phyloP scores from a whole-genome alignment of 768 basidiomycete species.

The Podaxis carcinomalis region DNA sequence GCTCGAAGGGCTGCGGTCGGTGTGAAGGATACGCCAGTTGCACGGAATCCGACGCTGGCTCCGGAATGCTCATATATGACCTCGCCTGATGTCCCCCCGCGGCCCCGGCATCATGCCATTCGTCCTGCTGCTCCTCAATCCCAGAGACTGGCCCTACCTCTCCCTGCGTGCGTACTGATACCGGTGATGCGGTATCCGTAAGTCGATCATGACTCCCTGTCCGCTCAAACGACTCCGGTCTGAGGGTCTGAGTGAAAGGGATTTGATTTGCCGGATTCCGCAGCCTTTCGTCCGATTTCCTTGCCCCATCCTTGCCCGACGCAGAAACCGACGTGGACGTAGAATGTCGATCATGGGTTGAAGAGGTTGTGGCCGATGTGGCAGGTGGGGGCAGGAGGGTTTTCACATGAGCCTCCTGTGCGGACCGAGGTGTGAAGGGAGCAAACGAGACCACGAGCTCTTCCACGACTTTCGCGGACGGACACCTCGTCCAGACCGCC shows the following conservation, averaged over 20 bases:
- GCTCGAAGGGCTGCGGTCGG: background rate
- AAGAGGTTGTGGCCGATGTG: background rate
- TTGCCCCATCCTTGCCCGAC: background rate
- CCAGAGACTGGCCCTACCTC: background rate
- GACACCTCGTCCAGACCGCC: constrained; percentile 17
- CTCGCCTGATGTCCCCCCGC: background rate
- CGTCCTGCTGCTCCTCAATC: background rate
- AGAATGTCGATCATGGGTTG: constrained; percentile 4
- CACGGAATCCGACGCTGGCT: background rate
- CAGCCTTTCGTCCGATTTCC: background rate
- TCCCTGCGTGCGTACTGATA: background rate
- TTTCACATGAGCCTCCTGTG: constrained; percentile 16
- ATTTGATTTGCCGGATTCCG: background rate
- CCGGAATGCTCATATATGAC: background rate
- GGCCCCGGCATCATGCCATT: background rate
- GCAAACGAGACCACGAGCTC: constrained; percentile 21
- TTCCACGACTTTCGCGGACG: constrained; percentile 19
- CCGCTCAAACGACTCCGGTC: constrained; percentile 1
- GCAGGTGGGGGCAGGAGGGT: constrained; percentile 18
- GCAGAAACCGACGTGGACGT: background rate
- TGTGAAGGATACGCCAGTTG: constrained; percentile 1
- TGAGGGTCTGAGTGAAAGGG: constrained; percentile 3
- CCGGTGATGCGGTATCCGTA: constrained; percentile 1
- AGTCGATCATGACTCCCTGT: constrained; percentile 2
- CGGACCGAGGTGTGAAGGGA: constrained; percentile 20